Conservation (phyloP, 1,139 yeast species). For the Lodderomyces jiufengensis region DNA sequence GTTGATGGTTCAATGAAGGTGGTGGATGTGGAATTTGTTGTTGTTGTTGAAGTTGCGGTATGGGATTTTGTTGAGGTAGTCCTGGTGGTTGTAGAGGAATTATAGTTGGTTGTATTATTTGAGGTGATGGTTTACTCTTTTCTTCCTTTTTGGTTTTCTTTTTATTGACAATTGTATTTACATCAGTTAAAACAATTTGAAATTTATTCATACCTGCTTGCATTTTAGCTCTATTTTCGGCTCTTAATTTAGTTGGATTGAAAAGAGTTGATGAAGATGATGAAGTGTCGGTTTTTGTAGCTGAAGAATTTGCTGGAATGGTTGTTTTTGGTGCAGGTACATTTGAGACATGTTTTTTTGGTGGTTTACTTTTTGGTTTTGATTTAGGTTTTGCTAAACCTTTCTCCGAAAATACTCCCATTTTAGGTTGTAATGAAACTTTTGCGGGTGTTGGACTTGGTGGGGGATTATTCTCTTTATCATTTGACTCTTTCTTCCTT, state of each 20-base stretch:
- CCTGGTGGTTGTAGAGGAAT: conserved; percentile 6
- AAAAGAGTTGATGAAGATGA: conserved; percentile 1
- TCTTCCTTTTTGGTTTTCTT: conserved; percentile 29
- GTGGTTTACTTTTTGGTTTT: conserved; percentile 8
- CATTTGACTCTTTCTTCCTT: conserved; percentile 7
- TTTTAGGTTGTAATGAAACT: conserved; percentile 26
- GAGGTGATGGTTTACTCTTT: conserved; percentile 8
- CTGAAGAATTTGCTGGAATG: background rate
- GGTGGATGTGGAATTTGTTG: conserved; percentile 2
- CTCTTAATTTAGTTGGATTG: conserved; percentile 3
- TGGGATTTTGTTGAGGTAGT: conserved; percentile 3
- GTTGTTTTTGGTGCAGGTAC: too few species aligned
- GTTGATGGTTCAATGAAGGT: conserved; percentile 9
- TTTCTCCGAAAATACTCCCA: conserved; percentile 44
- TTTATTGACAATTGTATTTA: conserved; percentile 41
- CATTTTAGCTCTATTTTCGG: conserved; percentile 30
- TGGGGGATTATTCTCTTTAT: conserved; percentile 16
- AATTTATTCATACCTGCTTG: conserved; percentile 49
- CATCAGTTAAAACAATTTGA: conserved; percentile 52
- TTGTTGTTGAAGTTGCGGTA: background rate
- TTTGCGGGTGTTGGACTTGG: conserved; percentile 44
- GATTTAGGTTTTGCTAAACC: conserved; percentile 9
- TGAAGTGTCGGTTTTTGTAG: conserved; percentile 1
- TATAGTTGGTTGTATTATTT: conserved; percentile 6
- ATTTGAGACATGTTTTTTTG: too few species aligned